Percentiles rank a stretch among this genome's conserved stretches.
phyloP scores from a whole-genome alignment of 1,284 basidiomycete genomes.

The Farysia itapuensis region DNA sequence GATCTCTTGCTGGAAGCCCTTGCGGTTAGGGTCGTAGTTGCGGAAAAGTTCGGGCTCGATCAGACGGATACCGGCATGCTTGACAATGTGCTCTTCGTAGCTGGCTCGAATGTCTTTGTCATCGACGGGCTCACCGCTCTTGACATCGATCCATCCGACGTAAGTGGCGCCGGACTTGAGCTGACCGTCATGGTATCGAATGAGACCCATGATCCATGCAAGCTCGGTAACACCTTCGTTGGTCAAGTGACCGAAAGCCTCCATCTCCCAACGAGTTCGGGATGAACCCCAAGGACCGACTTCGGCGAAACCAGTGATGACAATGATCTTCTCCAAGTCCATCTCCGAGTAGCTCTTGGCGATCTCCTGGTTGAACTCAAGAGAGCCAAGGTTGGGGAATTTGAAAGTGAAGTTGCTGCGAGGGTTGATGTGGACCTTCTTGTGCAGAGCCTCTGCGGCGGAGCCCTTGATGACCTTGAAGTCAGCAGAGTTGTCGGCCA shows the following conservation, averaged over 20 bases:
- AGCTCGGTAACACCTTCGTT: constrained; percentile 98
- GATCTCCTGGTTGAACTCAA: constrained; percentile 69
- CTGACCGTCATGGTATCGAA: constrained; percentile 96
- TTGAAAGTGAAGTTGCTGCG: constrained; percentile 96
- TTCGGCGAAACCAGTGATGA: constrained; percentile 94
- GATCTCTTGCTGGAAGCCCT: constrained; percentile 94
- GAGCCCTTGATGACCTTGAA: constrained; percentile 88
- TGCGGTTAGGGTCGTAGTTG: constrained; percentile 95
- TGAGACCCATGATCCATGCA: constrained; percentile 98
- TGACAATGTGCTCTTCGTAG: constrained; percentile 91
- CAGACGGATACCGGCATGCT: constrained; percentile 89
- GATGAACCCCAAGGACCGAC: constrained; percentile 98
- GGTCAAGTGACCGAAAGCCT: constrained; percentile 51
- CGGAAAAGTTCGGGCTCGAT: constrained; percentile 97
- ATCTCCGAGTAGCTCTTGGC: constrained; percentile 64
- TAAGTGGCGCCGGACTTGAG: constrained; percentile 78
- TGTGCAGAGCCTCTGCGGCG: constrained; percentile 88
- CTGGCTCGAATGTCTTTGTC: constrained; percentile 93
- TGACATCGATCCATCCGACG: constrained; percentile 96
- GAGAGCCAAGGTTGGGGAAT: constrained; percentile 72
- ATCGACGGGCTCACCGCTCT: constrained; percentile 93
- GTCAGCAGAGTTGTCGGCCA: constrained; percentile 90
- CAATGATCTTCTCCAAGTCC: constrained; percentile 92
- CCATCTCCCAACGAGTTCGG: constrained; percentile 90
- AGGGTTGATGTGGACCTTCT: constrained; percentile 88